A percentile compares a stretch with the other conserved stretches of the same genome.
These are phyloP conservation scores for Tolypocladium paradoxum DNA, from an alignment of 2,329 filamentous ascomycete species.

Conservation along the genomic window DNA sequence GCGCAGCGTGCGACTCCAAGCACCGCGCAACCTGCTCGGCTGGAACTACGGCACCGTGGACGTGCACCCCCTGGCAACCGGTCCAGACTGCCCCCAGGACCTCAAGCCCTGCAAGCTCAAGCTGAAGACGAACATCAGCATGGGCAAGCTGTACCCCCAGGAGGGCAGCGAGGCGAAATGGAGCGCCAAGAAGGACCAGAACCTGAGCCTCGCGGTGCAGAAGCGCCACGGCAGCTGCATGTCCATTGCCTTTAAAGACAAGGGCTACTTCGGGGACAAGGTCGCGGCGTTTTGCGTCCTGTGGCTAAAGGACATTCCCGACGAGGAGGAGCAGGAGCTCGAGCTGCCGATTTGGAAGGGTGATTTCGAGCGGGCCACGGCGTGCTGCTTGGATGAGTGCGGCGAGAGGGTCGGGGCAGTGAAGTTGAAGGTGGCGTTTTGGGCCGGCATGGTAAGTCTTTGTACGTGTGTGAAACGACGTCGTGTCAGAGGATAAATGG, in stretches of 20 bases:
- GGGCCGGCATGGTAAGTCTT: constrained; percentile 23
- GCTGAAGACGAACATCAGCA: constrained; percentile 45
- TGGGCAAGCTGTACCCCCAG: constrained; percentile 45
- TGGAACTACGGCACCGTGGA: constrained; percentile 66
- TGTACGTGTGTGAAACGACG: too few relatives aligned
- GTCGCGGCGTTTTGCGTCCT: constrained; percentile 52
- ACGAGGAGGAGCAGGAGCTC: constrained; percentile 52
- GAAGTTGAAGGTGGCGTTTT: constrained; percentile 26
- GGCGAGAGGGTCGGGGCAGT: constrained; percentile 37
- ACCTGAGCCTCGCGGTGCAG: constrained; percentile 41
- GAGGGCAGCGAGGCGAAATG: constrained; percentile 35
- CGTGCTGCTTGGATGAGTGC: constrained; percentile 27
- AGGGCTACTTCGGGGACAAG: constrained; percentile 34
- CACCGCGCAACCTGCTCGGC: constrained; percentile 47
- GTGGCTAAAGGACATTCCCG: constrained; percentile 59
- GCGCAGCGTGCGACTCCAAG: constrained; percentile 54
- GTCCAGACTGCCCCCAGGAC: constrained; percentile 33
- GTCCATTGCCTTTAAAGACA: constrained; percentile 43
- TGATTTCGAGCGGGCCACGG: constrained; percentile 35
- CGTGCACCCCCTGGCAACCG: constrained; percentile 39
- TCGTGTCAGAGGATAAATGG: too few relatives aligned
- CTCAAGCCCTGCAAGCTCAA: constrained; percentile 44
- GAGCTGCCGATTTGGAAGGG: constrained; percentile 57
- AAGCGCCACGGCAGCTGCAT: constrained; percentile 45
- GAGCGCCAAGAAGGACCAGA: constrained; percentile 35